phyloP scores from a whole-genome alignment of 805 yeast genomes.

The Candida morakotiae region DNA sequence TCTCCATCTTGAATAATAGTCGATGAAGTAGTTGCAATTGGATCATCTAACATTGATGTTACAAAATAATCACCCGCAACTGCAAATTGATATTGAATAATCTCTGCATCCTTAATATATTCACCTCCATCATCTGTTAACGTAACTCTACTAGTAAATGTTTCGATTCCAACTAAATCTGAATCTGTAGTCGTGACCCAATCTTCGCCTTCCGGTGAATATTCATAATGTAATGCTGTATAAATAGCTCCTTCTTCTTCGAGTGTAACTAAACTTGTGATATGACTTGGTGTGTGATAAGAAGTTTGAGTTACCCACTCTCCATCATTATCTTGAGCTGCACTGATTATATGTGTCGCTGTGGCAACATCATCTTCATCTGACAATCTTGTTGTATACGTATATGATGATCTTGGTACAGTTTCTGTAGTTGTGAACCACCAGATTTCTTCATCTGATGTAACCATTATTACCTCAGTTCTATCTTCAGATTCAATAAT shows the following conservation, averaged over 20 bases:
- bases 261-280: not conserved
- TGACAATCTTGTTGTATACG: not conserved
- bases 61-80: not conserved
- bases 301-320: not conserved
- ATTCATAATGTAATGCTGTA: not conserved
- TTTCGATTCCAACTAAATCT: not conserved
- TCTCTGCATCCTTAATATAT: not conserved
- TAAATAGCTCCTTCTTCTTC: not conserved
- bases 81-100: not conserved
- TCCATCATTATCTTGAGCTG: not conserved
- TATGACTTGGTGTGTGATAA: not conserved
- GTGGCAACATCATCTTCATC: not conserved
- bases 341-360: not conserved
- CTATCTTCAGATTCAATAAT: not conserved
- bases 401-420: not conserved
- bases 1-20: not conserved
- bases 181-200: not conserved
- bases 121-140: not conserved
- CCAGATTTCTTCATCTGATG: not conserved
- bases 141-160: not conserved
- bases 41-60: not conserved
- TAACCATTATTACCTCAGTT: not conserved
- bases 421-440: not conserved
- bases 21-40: not conserved
- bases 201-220: not conserved